These are phyloP conservation scores for Clausena lansium DNA, from an alignment of 345 rosid species.

Conservation along the genomic window DNA sequence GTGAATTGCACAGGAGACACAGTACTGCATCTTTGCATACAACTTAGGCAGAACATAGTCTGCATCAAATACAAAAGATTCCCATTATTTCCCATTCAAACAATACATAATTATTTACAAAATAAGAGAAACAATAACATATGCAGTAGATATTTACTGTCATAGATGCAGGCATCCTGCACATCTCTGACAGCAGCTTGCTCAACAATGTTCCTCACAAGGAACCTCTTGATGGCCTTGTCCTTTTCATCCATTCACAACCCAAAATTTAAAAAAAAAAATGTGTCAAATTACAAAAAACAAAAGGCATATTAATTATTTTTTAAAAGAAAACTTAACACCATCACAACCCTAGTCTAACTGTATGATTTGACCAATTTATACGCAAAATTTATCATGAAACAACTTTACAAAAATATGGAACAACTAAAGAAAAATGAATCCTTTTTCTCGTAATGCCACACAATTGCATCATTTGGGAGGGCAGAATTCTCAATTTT, in stretches of 20 bases:
- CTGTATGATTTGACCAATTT: not conserved
- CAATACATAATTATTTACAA: not conserved
- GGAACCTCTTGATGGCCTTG: slow-evolving; percentile 80
- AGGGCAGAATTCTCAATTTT: not conserved
- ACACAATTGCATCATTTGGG: not conserved
- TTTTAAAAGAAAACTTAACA: too few relatives aligned
- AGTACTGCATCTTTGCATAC: slow-evolving; percentile 88
- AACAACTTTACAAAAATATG: not conserved
- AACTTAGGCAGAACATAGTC: slow-evolving; percentile 76
- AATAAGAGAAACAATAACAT: not conserved
- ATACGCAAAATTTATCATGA: not conserved
- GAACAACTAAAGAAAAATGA: not conserved
- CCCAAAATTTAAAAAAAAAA: not conserved
- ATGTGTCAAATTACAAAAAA: not conserved
- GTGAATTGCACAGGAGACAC: slow-evolving; percentile 95
- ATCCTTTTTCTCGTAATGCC: not conserved
- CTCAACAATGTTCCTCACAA: slow-evolving; percentile 89
- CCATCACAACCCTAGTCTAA: too few relatives aligned
- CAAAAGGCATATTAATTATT: not conserved
- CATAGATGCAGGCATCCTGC: slow-evolving; percentile 83
- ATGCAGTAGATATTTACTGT: slow-evolving; percentile 29
- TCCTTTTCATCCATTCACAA: slow-evolving; percentile 37
- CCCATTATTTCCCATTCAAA: not conserved
- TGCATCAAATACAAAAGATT: slow-evolving; percentile 1
- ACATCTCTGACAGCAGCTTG: slow-evolving; percentile 93